Conservation (phyloP, 257 asterid genomes). For the Solanum pimpinellifolium region DNA sequence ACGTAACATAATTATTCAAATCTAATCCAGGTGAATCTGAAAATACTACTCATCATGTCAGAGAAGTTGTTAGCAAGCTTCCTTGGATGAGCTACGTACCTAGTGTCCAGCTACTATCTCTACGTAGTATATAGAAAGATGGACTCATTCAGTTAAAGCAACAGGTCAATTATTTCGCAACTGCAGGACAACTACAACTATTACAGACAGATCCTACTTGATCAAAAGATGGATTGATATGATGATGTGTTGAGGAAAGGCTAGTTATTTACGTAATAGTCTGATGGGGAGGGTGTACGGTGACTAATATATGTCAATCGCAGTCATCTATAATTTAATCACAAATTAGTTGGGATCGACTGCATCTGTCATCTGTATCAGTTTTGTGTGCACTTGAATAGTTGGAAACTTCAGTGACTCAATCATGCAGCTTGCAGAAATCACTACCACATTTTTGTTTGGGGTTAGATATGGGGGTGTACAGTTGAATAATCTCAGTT, state of each 20-base stretch:
- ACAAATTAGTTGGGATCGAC: not conserved
- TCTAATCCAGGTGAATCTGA: not conserved
- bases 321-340: not conserved
- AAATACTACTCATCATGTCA: not conserved
- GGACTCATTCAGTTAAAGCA: not conserved
- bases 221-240: not conserved
- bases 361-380: not conserved
- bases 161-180: not conserved
- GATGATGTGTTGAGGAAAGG: not conserved
- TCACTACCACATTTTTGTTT: not conserved
- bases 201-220: not conserved
- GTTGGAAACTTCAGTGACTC: not conserved
- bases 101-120: not conserved
- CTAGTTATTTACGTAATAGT: not conserved
- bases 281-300: not conserved
- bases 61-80: not conserved
- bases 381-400: not conserved
- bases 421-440: not conserved
- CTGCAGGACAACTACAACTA: not conserved
- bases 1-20: not conserved
- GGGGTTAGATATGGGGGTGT: not conserved
- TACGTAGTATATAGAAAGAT: not conserved
- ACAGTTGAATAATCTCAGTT: conserved; percentile 7
- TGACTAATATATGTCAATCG: not conserved
- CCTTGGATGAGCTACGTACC: not conserved